Conservation (phyloP, 495 filamentous ascomycete genomes). For the Hypomontagnella monticulosa region DNA sequence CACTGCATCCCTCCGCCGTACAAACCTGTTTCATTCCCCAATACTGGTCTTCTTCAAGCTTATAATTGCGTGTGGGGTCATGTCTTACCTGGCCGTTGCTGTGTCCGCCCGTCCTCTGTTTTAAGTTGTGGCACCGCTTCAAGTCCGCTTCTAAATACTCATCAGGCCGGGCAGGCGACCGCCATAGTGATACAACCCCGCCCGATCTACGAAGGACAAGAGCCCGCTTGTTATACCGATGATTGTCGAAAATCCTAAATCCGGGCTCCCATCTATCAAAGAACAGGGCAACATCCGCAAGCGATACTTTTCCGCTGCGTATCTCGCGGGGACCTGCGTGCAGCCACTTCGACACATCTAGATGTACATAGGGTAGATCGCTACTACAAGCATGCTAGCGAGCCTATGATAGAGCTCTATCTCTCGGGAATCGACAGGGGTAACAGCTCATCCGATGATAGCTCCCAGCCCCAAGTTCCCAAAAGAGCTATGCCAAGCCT, state of each 20-base stretch:
- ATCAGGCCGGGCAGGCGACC: too few relatives aligned
- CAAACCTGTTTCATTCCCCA: too few relatives aligned
- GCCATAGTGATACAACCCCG: background rate
- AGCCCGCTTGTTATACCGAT: conserved; percentile 2
- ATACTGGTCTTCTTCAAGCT: too few relatives aligned
- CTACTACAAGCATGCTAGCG: conserved; percentile 20
- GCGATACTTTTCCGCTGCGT: background rate
- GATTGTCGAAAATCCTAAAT: background rate
- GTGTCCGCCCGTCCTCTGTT: too few relatives aligned
- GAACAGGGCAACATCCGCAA: conserved; percentile 5
- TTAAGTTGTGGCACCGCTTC: background rate
- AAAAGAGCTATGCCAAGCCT: conserved; percentile 38
- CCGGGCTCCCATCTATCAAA: conserved; percentile 2
- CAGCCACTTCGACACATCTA: conserved; percentile 10
- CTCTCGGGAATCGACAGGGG: conserved; percentile 28
- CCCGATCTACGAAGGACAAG: background rate
- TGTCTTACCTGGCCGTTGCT: too few relatives aligned
- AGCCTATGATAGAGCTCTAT: conserved; percentile 32
- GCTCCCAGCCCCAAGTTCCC: conserved; percentile 21
- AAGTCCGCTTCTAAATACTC: background rate
- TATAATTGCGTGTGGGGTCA: too few relatives aligned
- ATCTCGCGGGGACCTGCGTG: conserved; percentile 8
- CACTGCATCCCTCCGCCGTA: too few relatives aligned
- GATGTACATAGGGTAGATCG: conserved; percentile 19
- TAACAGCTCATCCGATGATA: conserved; percentile 28